These are phyloP conservation scores for Moricandia moricandioides DNA, from an alignment of 345 rosid species.

Conservation along the genomic window DNA sequence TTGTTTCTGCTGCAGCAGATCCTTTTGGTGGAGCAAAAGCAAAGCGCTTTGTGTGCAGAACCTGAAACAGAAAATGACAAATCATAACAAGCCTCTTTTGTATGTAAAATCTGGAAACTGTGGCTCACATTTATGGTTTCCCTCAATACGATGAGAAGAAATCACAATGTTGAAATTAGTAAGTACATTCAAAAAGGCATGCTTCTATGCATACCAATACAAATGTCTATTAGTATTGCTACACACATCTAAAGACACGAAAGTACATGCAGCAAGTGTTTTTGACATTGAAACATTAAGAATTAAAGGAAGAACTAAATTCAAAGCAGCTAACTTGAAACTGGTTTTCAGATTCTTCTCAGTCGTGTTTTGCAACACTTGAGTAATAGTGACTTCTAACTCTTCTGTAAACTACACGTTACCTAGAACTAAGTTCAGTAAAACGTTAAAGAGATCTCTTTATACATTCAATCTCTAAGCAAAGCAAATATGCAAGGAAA, in stretches of 20 bases:
- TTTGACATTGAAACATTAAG: neutral
- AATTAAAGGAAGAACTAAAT: neutral
- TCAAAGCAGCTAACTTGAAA: too few species aligned
- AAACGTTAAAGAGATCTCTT: neutral
- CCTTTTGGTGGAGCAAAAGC: conserved; percentile 88
- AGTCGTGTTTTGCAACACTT: neutral
- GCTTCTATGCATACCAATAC: neutral
- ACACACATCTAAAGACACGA: neutral
- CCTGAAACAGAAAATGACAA: conserved; percentile 40
- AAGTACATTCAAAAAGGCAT: neutral
- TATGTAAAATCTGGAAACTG: conserved; percentile 36
- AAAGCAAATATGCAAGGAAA: neutral
- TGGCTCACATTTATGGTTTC: neutral
- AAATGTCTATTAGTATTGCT: neutral
- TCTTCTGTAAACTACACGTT: neutral
- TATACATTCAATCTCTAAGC: neutral
- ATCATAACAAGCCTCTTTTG: conserved; percentile 46
- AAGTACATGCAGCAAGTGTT: neutral
- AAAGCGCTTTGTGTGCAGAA: conserved; percentile 71
- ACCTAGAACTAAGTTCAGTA: neutral
- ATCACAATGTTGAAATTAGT: neutral
- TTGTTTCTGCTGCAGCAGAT: conserved; percentile 97
- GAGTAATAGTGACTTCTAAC: neutral
- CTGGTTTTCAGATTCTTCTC: neutral
- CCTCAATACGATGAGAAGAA: neutral